A percentile compares a stretch with the other conserved stretches of the same genome.
These are phyloP conservation scores for Cystobasidium ongulense DNA, from an alignment of 768 basidiomycete species.

Conservation along the genomic window DNA sequence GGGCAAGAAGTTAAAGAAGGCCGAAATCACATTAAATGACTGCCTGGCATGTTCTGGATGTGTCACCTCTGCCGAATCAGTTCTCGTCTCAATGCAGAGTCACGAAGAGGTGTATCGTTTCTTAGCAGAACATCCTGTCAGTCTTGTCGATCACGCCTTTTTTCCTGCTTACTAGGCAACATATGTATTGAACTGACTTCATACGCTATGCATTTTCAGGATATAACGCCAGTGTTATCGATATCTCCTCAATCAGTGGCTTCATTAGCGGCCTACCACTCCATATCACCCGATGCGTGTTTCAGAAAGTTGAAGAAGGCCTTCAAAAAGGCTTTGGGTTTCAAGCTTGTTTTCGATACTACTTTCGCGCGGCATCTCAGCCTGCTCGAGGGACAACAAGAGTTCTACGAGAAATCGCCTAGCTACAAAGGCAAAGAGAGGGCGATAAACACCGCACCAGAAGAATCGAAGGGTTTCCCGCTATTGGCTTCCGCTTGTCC, in stretches of 20 bases:
- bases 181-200: constrained; percentile 30
- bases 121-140: constrained; percentile 55
- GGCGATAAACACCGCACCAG: not conserved
- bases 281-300: constrained; percentile 51
- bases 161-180: constrained; percentile 33
- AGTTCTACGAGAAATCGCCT: constrained; percentile 51
- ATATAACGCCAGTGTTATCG: constrained; percentile 65
- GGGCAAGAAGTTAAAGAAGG: constrained; percentile 68
- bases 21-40: constrained; percentile 92
- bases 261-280: constrained; percentile 58
- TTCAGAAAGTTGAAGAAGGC: constrained; percentile 51
- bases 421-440: constrained; percentile 26
- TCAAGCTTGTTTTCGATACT: constrained; percentile 71
- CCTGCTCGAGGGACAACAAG: constrained; percentile 67
- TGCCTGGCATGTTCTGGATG: constrained; percentile 99
- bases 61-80: constrained; percentile 95
- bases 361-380: constrained; percentile 86
- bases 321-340: constrained; percentile 40
- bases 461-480: constrained; percentile 52
- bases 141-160: constrained; percentile 17
- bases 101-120: constrained; percentile 83
- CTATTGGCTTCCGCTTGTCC: constrained; percentile 96
- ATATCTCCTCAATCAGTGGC: constrained; percentile 81
- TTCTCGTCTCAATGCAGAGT: constrained; percentile 90
- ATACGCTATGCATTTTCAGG: constrained; percentile 36